phyloP scores from a whole-genome alignment of 805 yeast species.

The Yarrowia alimentaria region DNA sequence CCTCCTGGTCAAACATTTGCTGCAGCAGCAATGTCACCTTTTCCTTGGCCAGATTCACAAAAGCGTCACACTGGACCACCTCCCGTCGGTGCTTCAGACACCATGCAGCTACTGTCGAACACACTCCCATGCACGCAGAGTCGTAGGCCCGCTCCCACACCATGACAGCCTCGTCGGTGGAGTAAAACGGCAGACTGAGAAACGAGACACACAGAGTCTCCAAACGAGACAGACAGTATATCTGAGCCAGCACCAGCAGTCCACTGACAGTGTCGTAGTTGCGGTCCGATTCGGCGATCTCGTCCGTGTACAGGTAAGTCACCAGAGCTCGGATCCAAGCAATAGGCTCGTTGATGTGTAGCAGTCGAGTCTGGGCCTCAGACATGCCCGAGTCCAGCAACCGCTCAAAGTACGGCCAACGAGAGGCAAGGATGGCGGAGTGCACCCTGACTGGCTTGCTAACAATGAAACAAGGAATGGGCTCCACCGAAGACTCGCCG shows the following conservation, averaged over 20 bases:
- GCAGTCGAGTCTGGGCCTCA: not conserved
- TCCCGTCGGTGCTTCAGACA: conserved; percentile 2
- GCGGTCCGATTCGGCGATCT: not conserved
- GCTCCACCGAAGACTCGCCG: not conserved
- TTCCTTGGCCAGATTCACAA: conserved; percentile 1
- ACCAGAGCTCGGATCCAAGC: not conserved
- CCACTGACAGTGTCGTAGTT: conserved; percentile 3
- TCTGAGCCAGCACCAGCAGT: not conserved
- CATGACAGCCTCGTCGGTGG: conserved; percentile 1
- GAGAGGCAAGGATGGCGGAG: not conserved
- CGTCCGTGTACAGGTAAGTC: not conserved
- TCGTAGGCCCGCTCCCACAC: conserved; percentile 13
- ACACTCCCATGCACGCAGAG: not conserved
- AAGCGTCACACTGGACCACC: not conserved
- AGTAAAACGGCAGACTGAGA: not conserved
- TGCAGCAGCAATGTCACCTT: conserved; percentile 1
- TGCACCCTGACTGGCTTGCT: not conserved
- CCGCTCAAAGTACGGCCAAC: conserved; percentile 15
- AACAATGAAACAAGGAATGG: not conserved
- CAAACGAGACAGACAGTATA: not conserved
- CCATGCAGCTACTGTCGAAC: not conserved
- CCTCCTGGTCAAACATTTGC: conserved; percentile 18
- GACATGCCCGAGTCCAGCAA: conserved; percentile 14
- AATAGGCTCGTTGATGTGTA: conserved; percentile 14
- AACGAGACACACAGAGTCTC: not conserved